These are phyloP conservation scores for Eucalyptus shirleyi DNA, from an alignment of 345 rosid species.

Conservation along the genomic window DNA sequence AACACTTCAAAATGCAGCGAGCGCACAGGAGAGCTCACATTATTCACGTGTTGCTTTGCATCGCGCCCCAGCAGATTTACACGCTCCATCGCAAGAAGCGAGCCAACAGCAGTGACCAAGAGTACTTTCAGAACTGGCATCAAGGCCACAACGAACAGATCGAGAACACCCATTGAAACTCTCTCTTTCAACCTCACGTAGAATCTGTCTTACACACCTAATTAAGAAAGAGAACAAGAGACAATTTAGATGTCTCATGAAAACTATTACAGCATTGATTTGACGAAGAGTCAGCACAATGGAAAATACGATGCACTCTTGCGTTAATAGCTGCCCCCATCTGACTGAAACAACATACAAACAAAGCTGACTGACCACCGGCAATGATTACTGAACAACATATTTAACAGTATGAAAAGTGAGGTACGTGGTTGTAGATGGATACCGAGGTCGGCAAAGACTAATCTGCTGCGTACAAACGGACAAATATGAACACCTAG, in stretches of 20 bases:
- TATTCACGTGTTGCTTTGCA: conserved; percentile 4
- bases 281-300: neutral
- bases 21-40: neutral
- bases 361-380: neutral
- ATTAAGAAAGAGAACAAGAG: neutral
- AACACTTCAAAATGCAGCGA: neutral
- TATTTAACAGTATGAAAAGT: neutral
- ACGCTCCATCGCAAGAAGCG: conserved; percentile 10
- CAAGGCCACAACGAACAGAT: conserved; percentile 12
- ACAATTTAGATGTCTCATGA: neutral
- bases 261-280: neutral
- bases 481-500: neutral
- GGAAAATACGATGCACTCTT: neutral
- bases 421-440: neutral
- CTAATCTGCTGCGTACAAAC: neutral
- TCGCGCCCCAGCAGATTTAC: conserved; percentile 1
- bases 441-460: neutral
- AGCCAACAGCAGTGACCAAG: conserved; percentile 9
- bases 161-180: conserved; percentile 2
- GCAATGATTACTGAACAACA: neutral
- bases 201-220: neutral
- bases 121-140: conserved; percentile 22
- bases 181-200: neutral
- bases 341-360: neutral
- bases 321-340: neutral